phyloP scores from a whole-genome alignment of 2,329 filamentous ascomycete genomes.

The Colletotrichum sansevieriae region DNA sequence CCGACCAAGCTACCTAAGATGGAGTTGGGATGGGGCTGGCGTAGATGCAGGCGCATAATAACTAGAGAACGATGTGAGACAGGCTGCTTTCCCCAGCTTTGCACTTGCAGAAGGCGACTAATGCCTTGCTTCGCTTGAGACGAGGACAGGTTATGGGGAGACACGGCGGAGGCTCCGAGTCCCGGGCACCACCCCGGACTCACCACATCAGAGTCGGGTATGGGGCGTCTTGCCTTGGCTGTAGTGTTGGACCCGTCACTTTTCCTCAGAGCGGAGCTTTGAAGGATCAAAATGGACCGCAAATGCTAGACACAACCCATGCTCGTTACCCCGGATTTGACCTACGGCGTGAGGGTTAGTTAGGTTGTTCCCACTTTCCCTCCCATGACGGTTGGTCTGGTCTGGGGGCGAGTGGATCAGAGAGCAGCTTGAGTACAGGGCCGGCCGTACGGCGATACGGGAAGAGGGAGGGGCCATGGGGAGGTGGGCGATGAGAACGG shows the following conservation, averaged over 20 bases:
- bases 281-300: neutral
- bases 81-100: conserved; percentile 2
- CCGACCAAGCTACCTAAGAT: conserved; percentile 14
- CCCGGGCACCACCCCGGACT: neutral
- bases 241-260: conserved; percentile 9
- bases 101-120: conserved; percentile 13
- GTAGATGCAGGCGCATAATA: conserved; percentile 1
- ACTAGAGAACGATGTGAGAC: conserved; percentile 13
- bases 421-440: conserved; percentile 4
- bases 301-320: neutral
- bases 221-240: neutral
- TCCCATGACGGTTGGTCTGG: conserved; percentile 19
- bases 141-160: neutral
- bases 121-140: conserved; percentile 1
- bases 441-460: neutral
- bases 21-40: conserved; percentile 12
- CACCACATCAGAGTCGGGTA: neutral
- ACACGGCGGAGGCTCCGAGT: conserved; percentile 8
- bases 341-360: neutral
- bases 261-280: neutral
- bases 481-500: too few relatives aligned
- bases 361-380: neutral
- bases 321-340: conserved; percentile 28
- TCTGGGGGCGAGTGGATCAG: conserved; percentile 30
- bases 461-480: neutral